Evolutionary conservation across 2,329 filamentous ascomycete genomes (phyloP), one percentile per base, ranked within the genome.

Genomic region (Pseudogymnoascus destructans): DNA sequence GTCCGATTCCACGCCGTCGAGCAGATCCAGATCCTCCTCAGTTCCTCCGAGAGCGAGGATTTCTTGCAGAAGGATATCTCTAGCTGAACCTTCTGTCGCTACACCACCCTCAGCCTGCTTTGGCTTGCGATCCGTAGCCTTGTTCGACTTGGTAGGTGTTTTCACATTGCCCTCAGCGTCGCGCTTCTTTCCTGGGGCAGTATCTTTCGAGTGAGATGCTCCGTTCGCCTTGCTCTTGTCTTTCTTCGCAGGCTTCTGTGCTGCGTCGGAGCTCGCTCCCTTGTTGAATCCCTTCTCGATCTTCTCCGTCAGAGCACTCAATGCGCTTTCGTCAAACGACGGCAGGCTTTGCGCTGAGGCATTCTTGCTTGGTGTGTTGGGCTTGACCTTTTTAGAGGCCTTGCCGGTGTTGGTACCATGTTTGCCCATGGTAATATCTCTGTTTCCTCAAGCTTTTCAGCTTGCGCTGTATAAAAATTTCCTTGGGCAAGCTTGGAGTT

Each of bases 11-110:
- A 77, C 71, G 60, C 78, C 79, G 40, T 75, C 78, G 57, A 86
- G 77, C 32, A 86, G 75, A 33, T 80, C 78, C 42, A 84, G 68
- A 62, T 86, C 84, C 40, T 80, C 75, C 68, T 86, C 80, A 57
- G 84, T 81, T 11, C 84, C 84, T 3, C 82, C 84, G 1, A 87
- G 72, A 11, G 80, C 80, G 62, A 77, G 74, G 61, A 86, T 86
- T 65, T 86, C 84, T 59, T 80, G 77, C 6, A 86, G 71, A 3
- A 86, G 71, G 10, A 70, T 67, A 30, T 73, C 71, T 42, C 66
- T 57, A 23, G 25, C 59, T 49, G 19, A 63, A 36, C 57, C 64
- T 54, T 55, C 59, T 56, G 5, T 61, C 13, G 64, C 54, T 42
- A 58, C 60, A 59, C 55, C 33, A 17, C 60, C 59, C 38, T 32